Percentiles rank a stretch among this genome's conserved stretches.
Conservation (phyloP, 306 rosid species). For the Lathyrus oleraceus region DNA sequence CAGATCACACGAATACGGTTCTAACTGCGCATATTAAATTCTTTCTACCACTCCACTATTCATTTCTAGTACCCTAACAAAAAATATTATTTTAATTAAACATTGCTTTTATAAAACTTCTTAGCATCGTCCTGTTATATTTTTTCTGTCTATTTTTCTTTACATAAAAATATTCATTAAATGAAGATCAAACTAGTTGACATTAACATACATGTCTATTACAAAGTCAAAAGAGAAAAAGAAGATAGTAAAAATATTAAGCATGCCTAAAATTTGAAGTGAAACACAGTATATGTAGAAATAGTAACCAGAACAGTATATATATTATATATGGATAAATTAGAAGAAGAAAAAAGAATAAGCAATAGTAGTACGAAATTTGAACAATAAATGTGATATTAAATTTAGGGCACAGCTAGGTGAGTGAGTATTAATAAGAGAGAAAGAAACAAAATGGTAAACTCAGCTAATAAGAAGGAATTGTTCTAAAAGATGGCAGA, state of each 20-base stretch:
- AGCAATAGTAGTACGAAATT: conserved; percentile 32
- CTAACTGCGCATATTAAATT: no score
- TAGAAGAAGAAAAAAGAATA: background rate
- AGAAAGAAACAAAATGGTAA: conserved; percentile 38
- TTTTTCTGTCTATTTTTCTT: no score
- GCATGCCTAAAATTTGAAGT: background rate
- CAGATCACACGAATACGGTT: no score
- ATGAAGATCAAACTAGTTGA: no score
- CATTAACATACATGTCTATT: background rate
- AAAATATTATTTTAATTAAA: no score
- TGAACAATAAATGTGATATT: conserved; percentile 32
- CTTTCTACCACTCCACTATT: no score
- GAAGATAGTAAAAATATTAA: background rate
- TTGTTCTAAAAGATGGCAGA: conserved; percentile 49
- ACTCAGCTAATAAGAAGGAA: conserved; percentile 50
- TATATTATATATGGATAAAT: background rate
- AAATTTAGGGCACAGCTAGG: conserved; percentile 29
- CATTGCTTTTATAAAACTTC: no score
- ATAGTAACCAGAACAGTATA: background rate
- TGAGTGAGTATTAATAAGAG: conserved; percentile 35
- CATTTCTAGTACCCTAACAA: no score
- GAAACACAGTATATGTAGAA: background rate
- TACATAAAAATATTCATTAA: no score
- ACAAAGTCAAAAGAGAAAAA: background rate
- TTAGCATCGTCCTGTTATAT: no score